These are phyloP conservation scores for Eucalyptus viminalis DNA, from an alignment of 345 rosid genomes.

Conservation along the genomic window DNA sequence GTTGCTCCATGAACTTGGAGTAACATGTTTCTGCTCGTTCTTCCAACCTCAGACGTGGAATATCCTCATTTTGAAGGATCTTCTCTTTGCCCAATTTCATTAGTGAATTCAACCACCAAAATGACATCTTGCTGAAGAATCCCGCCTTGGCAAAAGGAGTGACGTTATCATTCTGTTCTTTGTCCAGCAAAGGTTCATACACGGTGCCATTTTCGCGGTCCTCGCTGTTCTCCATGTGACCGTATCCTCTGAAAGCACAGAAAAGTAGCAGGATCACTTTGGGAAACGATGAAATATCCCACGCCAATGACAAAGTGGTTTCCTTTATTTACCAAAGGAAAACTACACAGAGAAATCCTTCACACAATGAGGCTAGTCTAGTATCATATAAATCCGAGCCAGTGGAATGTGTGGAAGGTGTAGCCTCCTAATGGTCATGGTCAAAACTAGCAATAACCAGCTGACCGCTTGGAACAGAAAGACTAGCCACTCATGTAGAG, in stretches of 20 bases:
- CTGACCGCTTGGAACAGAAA: slow-evolving; percentile 15
- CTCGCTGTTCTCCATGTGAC: neutral
- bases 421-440: slow-evolving; percentile 3
- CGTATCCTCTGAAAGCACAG: neutral
- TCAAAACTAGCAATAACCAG: slow-evolving; percentile 14
- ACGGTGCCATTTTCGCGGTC: neutral
- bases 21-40: slow-evolving; percentile 33
- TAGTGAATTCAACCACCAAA: slow-evolving; percentile 54
- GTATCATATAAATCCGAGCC: neutral
- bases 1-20: slow-evolving; percentile 5
- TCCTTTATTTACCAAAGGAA: slow-evolving; percentile 8
- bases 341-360: slow-evolving; percentile 12
- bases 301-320: neutral
- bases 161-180: neutral
- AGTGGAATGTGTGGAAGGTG: neutral
- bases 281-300: slow-evolving; percentile 16
- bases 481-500: slow-evolving; percentile 14
- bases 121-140: slow-evolving; percentile 19
- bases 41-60: slow-evolving; percentile 19
- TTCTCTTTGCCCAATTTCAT: slow-evolving; percentile 31
- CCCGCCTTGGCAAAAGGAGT: slow-evolving; percentile 37
- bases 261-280: slow-evolving; percentile 15
- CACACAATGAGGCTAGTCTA: slow-evolving; percentile 2
- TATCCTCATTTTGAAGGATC: slow-evolving; percentile 23
- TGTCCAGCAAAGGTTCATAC: slow-evolving; percentile 22